These are phyloP conservation scores for Penicillium chermesinum DNA, from an alignment of 495 filamentous ascomycete genomes.

Conservation along the genomic window DNA sequence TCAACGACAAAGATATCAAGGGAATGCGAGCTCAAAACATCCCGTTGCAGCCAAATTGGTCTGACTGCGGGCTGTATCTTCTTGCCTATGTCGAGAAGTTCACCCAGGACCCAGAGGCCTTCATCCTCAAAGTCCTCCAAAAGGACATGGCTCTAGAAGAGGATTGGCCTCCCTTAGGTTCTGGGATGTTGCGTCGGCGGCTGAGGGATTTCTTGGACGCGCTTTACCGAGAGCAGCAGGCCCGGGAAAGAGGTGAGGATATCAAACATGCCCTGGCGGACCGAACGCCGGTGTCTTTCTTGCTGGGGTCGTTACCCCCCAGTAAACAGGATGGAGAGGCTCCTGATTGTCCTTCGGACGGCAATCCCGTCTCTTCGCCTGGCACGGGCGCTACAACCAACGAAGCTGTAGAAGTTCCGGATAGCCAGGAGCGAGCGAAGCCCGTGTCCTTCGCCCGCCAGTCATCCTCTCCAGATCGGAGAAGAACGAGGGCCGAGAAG, in stretches of 20 bases:
- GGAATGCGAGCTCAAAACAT: constrained; percentile 66
- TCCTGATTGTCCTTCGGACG: too few species aligned
- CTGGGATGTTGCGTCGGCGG: constrained; percentile 46
- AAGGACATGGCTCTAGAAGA: constrained; percentile 38
- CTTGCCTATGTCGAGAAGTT: constrained; percentile 81
- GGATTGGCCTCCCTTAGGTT: constrained; percentile 53
- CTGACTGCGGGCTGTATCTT: constrained; percentile 84
- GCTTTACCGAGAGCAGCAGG: constrained; percentile 43
- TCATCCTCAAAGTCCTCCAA: constrained; percentile 52
- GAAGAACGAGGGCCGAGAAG: not conserved
- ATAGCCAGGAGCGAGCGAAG: constrained; percentile 24
- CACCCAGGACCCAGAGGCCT: constrained; percentile 59
- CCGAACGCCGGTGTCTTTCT: constrained; percentile 29
- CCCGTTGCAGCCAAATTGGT: constrained; percentile 77
- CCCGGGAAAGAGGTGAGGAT: constrained; percentile 11
- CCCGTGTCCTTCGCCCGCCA: not conserved
- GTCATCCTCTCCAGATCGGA: not conserved
- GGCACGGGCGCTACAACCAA: not conserved
- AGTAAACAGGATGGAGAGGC: not conserved
- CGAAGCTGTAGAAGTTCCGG: constrained; percentile 29
- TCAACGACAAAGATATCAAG: constrained; percentile 45
- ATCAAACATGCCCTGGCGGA: constrained; percentile 26
- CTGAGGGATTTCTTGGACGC: constrained; percentile 50
- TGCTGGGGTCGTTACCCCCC: constrained; percentile 21
- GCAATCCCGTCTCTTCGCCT: too few species aligned